phyloP scores from a whole-genome alignment of 108 stramenopile species.

The Skeletonema tropicum region DNA sequence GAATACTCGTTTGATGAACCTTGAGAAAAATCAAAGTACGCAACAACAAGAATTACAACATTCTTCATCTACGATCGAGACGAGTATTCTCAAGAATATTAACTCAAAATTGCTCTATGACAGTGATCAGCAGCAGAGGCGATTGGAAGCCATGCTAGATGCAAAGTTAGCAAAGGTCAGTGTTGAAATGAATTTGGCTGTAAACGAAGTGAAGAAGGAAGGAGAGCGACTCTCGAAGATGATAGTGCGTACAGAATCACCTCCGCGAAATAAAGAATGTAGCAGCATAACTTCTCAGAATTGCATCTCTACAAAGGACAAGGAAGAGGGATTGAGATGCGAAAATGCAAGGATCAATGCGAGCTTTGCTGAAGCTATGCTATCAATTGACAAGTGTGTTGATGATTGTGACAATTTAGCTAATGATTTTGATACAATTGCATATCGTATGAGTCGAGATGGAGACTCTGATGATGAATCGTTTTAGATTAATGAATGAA shows the following conservation, averaged over 20 bases:
- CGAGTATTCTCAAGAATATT: constrained; percentile 27
- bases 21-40: constrained; percentile 1
- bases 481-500: too few relatives aligned
- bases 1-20: constrained; percentile 4
- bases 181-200: constrained; percentile 24
- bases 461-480: too few relatives aligned
- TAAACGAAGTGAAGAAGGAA: constrained; percentile 36
- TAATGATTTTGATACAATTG: constrained; percentile 39
- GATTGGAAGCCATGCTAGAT: constrained; percentile 32
- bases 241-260: neutral
- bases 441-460: constrained; percentile 22
- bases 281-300: neutral
- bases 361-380: constrained; percentile 45
- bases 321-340: neutral
- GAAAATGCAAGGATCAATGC: neutral
- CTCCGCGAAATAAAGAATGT: neutral
- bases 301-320: neutral
- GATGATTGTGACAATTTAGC: constrained; percentile 35
- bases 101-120: constrained; percentile 13
- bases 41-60: constrained; percentile 12
- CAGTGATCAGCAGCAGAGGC: constrained; percentile 16
- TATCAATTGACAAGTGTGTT: constrained; percentile 37
- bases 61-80: constrained; percentile 23
- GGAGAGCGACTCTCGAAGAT: constrained; percentile 11
- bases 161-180: constrained; percentile 31